These are phyloP conservation scores for Ulvella scutata DNA, from an alignment of 139 green algal genomes.

Conservation along the genomic window DNA sequence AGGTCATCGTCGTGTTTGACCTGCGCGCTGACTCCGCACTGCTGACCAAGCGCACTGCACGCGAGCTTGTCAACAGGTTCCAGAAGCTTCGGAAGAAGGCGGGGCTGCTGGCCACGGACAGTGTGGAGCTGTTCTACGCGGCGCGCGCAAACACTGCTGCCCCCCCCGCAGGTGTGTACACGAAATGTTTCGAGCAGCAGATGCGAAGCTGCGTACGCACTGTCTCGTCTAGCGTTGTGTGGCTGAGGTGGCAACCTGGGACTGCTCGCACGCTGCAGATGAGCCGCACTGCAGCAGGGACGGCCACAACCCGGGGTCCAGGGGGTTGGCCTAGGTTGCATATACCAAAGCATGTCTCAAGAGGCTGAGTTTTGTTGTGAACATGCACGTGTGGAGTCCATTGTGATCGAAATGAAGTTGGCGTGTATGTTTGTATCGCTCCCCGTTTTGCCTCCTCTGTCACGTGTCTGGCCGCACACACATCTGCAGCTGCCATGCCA, in stretches of 20 bases:
- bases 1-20: slow-evolving; percentile 88
- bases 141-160: not conserved
- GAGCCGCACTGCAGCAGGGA: not conserved
- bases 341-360: too few relatives aligned
- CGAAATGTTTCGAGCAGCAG: too few relatives aligned
- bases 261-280: not conserved
- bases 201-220: too few relatives aligned
- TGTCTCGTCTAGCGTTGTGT: too few relatives aligned
- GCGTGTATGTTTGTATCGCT: too few relatives aligned
- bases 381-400: too few relatives aligned
- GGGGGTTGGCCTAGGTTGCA: too few relatives aligned
- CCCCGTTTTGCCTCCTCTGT: too few relatives aligned
- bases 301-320: not conserved
- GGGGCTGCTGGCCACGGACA: slow-evolving; percentile 50
- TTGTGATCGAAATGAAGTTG: too few relatives aligned
- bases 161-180: not conserved
- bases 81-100: slow-evolving; percentile 90
- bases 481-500: too few relatives aligned
- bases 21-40: slow-evolving; percentile 49
- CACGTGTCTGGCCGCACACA: too few relatives aligned
- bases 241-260: not conserved
- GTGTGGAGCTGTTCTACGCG: slow-evolving; percentile 48
- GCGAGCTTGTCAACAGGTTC: slow-evolving; percentile 90
- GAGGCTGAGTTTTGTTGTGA: too few relatives aligned
- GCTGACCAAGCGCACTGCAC: slow-evolving; percentile 48